These are phyloP conservation scores for Ceratocystis albifundus DNA, from an alignment of 2,329 filamentous ascomycete genomes.

Conservation along the genomic window DNA sequence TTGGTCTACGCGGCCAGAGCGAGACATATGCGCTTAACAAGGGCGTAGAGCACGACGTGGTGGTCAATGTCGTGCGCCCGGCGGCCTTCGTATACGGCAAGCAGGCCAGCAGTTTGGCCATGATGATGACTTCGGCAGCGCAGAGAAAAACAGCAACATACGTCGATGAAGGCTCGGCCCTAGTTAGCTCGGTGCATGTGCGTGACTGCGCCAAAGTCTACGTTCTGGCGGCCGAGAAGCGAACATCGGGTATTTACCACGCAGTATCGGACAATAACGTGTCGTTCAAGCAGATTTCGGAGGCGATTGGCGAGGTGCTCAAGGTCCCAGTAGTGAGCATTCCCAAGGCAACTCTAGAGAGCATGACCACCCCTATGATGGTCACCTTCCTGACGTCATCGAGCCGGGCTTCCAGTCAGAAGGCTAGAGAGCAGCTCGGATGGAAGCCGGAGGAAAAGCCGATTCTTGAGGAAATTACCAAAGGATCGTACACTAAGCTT, in stretches of 20 bases:
- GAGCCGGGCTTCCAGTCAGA: constrained; percentile 31
- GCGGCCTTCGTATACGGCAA: constrained; percentile 37
- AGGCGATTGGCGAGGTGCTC: constrained; percentile 26
- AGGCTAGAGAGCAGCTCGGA: constrained; percentile 32
- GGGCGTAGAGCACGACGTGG: constrained; percentile 28
- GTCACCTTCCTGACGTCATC: constrained; percentile 30
- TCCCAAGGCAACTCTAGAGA: constrained; percentile 25
- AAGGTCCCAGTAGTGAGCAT: constrained; percentile 25
- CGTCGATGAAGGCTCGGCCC: constrained; percentile 28
- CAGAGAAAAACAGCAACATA: constrained; percentile 28
- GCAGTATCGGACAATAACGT: constrained; percentile 28
- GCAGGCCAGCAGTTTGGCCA: constrained; percentile 31
- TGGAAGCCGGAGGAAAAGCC: constrained; percentile 31
- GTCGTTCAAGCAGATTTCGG: constrained; percentile 28
- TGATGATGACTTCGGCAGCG: constrained; percentile 29
- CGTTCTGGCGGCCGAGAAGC: constrained; percentile 32
- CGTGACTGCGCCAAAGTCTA: constrained; percentile 36
- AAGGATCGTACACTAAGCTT: constrained; percentile 27
- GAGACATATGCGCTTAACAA: constrained; percentile 30
- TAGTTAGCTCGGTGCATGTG: constrained; percentile 32
- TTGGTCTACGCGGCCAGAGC: constrained; percentile 27
- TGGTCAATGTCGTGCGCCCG: constrained; percentile 32
- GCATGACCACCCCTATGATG: constrained; percentile 30
- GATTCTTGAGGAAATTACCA: constrained; percentile 30
- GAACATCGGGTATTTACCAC: constrained; percentile 32